Base-by-base conservation (phyloP, 805 yeast genomes). In the Wickerhamomyces xylosicus region DNA sequence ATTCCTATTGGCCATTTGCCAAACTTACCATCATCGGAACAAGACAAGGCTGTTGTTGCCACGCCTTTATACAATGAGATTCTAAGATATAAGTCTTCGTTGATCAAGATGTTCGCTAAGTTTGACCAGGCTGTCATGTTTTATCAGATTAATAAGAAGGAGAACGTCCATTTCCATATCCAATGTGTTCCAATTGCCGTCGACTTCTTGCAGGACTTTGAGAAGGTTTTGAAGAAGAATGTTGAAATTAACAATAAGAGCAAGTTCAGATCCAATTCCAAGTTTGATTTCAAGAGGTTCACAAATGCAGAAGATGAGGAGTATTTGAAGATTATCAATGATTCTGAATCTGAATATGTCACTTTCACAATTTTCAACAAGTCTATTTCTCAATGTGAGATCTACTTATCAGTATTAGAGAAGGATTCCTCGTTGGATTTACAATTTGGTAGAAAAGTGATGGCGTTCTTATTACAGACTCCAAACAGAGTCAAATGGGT, bases 371-470 rank as follows among this genome's bases (percentile, higher is more conserved):
- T 63, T 13, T 50, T 52, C 39, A 54, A 58, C 33, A 63, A 62
- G 38, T 52, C 64, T 0, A 49, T 55, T 10, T 36, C 47, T 25
- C 29, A 25, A 25, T n/a, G n/a, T n/a, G 54, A 48, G n/a, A 51
- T 59, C 9, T 61, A 48, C 39, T 33, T 64, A 2, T 53, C 63
- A 22, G 42, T 35, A 9, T 31, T 50, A 2, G 62, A 62, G 1
- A 45, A 50, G 3, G 51, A 52, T 3, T 64, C 64, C 38, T 47
- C 67, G 11, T 59, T 86, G 8, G 96, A 89, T 55, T 58, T 85
- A 13, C 95, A 85, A 48, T 84, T 89, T 50, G 95, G 95, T 2
- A 66, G 97, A 54, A 69, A 86, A 50, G 87, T 83, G 1, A 50
- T 85, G 21, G 89, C 95, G 0, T 66, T 67, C 44, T 58, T 79